Percentiles rank a stretch among this genome's conserved stretches.
Conservation (phyloP, 495 filamentous ascomycete species). For the Penicillium robsamsonii region DNA sequence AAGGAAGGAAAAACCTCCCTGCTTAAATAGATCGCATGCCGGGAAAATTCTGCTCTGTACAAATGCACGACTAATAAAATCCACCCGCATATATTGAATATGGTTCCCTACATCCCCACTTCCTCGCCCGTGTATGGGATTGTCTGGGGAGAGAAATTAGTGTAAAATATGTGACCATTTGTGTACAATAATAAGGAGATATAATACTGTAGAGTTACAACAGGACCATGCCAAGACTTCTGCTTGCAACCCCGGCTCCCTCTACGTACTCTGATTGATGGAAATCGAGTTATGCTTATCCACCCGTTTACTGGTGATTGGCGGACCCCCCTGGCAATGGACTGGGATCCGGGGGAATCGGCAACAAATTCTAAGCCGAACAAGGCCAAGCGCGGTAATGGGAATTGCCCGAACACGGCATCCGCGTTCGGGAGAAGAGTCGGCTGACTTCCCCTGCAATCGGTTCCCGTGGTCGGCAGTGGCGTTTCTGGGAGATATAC, state of each 20-base stretch:
- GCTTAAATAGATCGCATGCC: slow-evolving; percentile 9
- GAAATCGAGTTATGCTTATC: background rate
- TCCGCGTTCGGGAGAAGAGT: slow-evolving; percentile 17
- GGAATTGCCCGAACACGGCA: slow-evolving; percentile 8
- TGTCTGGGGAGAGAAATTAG: slow-evolving; percentile 8
- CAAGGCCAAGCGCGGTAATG: slow-evolving; percentile 15
- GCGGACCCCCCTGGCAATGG: slow-evolving; percentile 9
- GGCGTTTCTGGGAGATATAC: slow-evolving; percentile 8
- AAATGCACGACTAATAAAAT: background rate
- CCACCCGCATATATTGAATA: slow-evolving; percentile 3
- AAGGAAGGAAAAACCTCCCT: background rate
- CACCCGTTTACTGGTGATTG: slow-evolving; percentile 10
- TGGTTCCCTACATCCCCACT: slow-evolving; percentile 3
- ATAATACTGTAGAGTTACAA: slow-evolving; percentile 8
- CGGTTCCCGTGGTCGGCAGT: slow-evolving; percentile 8
- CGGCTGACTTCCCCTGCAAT: slow-evolving; percentile 11
- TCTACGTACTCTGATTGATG: slow-evolving; percentile 11
- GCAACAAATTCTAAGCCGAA: slow-evolving; percentile 17
- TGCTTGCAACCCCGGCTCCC: slow-evolving; percentile 19
- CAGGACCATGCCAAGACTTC: slow-evolving; percentile 19
- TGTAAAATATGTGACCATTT: slow-evolving; percentile 3
- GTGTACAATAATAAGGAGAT: background rate
- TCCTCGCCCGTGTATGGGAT: background rate
- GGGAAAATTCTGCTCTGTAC: background rate
- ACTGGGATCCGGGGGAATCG: slow-evolving; percentile 28